Base-by-base conservation (phyloP, 106 monocot species). In the Chionographis japonica region DNA sequence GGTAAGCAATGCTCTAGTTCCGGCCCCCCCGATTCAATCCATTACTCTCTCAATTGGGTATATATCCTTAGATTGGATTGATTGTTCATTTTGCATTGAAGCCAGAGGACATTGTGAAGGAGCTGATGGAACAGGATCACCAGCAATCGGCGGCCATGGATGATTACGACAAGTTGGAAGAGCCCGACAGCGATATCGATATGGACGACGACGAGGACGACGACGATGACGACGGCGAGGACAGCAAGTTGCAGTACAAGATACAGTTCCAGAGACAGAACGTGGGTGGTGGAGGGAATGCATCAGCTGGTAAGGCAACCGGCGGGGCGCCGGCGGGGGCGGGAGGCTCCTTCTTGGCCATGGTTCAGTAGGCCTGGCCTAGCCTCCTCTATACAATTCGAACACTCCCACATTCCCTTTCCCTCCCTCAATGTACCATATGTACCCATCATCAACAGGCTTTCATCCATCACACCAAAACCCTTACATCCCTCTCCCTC, bases 41-140 rank as follows among this genome's bases (percentile, higher is more conserved):
- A 4, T 46, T 4, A 46, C 43, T 4, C 43, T 46, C 43, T 46
- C 8, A 46, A 46, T 46, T 46, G 43, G 43, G 8, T 4, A 8
- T 4, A 46, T 8, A 4, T 4, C 4, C 8, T 46, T 46, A n/a
- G 43, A 8, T 46, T 15, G 14, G 14, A 9, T 41, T 58, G 58
- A 59, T 75, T 50, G 37, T 70, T 8, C 38, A 27, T 27, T 62
- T 16, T 74, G 68, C 40, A 68, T 75, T 90, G 83, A 90, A 90
- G 90, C 83, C 90, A 84, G 90, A 83, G 65, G 84, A 81, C 77
- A 81, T 74, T 49, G 62, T 90, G 76, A 90, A 79, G 78, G 84
- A 80, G 68, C 12, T 79, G 69, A n/a, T n/a, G n/a, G n/a, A n/a
- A n/a, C 78, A 76, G 77, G 74, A 62, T 12, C 76, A 63, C 8